These are phyloP conservation scores for Mercurialis annua DNA, from an alignment of 345 rosid genomes.

Conservation along the genomic window DNA sequence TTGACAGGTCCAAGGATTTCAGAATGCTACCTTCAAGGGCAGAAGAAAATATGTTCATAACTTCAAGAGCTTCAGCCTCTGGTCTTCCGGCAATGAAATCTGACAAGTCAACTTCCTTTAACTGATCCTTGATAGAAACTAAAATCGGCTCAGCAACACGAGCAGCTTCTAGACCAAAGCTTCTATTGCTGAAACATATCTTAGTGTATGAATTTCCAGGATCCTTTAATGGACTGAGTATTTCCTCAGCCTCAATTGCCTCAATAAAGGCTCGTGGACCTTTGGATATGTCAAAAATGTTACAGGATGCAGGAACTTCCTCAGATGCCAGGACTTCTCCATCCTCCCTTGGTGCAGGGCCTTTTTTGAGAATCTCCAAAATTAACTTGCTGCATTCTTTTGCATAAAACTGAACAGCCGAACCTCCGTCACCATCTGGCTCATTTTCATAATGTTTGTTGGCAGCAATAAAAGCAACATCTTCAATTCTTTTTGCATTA, in stretches of 20 bases:
- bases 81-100: conserved; percentile 91
- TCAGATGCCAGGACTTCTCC: conserved; percentile 28
- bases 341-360: conserved; percentile 36
- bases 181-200: conserved; percentile 89
- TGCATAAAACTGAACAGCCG: conserved; percentile 95
- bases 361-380: conserved; percentile 76
- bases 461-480: conserved; percentile 55
- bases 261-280: conserved; percentile 68
- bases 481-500: conserved; percentile 70
- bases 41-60: conserved; percentile 70
- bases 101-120: conserved; percentile 83
- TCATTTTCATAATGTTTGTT: conserved; percentile 74
- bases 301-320: conserved; percentile 28
- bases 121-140: conserved; percentile 59
- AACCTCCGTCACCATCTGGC: conserved; percentile 94
- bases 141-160: conserved; percentile 74
- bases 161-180: conserved; percentile 83
- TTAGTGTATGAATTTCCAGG: conserved; percentile 68
- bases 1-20: conserved; percentile 67
- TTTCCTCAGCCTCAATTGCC: conserved; percentile 73
- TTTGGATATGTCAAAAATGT: conserved; percentile 74
- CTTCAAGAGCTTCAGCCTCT: conserved; percentile 81
- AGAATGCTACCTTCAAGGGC: conserved; percentile 71
- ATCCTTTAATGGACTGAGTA: conserved; percentile 65
- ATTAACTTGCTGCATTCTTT: conserved; percentile 85